phyloP scores from a whole-genome alignment of 2,329 filamentous ascomycete species.

The Epicoccum sorghinum region DNA sequence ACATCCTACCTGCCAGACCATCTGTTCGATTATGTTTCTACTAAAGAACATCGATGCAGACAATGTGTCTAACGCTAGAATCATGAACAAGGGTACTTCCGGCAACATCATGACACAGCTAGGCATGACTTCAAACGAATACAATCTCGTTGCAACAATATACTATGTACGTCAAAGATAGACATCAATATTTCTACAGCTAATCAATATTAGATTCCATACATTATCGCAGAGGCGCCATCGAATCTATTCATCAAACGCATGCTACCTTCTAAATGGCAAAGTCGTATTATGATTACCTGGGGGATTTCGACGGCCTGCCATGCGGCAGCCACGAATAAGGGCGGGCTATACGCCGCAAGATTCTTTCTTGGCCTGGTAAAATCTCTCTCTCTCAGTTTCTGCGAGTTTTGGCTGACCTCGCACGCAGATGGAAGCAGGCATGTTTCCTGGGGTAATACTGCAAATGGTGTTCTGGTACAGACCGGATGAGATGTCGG shows the following conservation, averaged over 20 bases:
- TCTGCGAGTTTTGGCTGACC: not conserved
- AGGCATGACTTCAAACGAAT: conserved; percentile 28
- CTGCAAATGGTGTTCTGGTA: conserved; percentile 67
- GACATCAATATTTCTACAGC: not conserved
- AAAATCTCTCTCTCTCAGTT: not conserved
- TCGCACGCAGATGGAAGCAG: conserved; percentile 30
- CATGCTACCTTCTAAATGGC: conserved; percentile 44
- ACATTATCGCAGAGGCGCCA: conserved; percentile 37
- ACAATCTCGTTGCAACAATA: conserved; percentile 39
- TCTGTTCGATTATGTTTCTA: conserved; percentile 29
- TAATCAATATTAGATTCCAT: conserved; percentile 18
- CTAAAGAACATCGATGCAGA: conserved; percentile 31
- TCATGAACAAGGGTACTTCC: conserved; percentile 26
- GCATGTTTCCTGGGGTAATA: conserved; percentile 39
- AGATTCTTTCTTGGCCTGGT: conserved; percentile 45
- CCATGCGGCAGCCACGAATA: conserved; percentile 52
- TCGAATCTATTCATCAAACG: conserved; percentile 47
- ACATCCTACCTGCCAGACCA: not conserved
- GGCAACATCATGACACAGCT: conserved; percentile 28
- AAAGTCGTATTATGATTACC: conserved; percentile 37
- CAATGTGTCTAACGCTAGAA: conserved; percentile 28
- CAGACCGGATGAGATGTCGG: conserved; percentile 52
- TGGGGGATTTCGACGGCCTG: conserved; percentile 35
- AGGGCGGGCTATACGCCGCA: conserved; percentile 52
- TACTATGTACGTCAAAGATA: conserved; percentile 38